Conservation (phyloP, 1,284 basidiomycete genomes). For the Phaffia rhodozyma region DNA sequence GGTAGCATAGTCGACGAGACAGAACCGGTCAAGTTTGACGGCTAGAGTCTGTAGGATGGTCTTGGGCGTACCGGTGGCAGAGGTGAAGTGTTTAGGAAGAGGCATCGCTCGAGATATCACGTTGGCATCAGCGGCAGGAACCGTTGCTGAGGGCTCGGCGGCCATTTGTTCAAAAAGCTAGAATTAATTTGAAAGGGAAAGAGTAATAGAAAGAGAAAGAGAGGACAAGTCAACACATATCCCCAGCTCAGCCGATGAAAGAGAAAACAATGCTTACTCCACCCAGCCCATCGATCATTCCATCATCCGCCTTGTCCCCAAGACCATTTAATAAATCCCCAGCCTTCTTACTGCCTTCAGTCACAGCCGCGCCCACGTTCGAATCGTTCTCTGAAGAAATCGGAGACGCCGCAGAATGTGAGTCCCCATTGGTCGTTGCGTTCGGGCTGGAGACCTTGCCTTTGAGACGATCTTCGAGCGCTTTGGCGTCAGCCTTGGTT, state of each 20-base stretch:
- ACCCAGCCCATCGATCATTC: not conserved
- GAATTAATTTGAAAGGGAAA: not conserved
- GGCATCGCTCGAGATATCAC: conserved; percentile 61
- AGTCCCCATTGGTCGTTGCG: not conserved
- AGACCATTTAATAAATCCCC: too few species aligned
- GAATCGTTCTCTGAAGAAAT: not conserved
- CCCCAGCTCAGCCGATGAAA: not conserved
- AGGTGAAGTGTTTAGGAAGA: conserved; percentile 65
- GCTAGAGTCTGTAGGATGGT: conserved; percentile 24
- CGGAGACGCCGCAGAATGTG: not conserved
- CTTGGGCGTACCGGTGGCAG: conserved; percentile 25
- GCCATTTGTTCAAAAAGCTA: conserved; percentile 58
- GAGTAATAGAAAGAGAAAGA: not conserved
- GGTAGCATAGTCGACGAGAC: conserved; percentile 53
- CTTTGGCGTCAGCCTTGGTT: conserved; percentile 42
- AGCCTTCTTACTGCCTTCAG: too few species aligned
- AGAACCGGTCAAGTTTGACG: conserved; percentile 50
- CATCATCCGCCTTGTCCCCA: not conserved
- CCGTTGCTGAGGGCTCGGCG: conserved; percentile 38
- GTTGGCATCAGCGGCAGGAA: conserved; percentile 41
- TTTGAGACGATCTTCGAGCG: conserved; percentile 48
- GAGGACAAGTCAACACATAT: not conserved
- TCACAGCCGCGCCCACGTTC: not conserved
- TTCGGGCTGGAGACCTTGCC: conserved; percentile 23
- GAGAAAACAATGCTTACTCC: not conserved